Evolutionary conservation across 2,329 filamentous ascomycete species (phyloP).

Genomic region (Eutypella sp.): DNA sequence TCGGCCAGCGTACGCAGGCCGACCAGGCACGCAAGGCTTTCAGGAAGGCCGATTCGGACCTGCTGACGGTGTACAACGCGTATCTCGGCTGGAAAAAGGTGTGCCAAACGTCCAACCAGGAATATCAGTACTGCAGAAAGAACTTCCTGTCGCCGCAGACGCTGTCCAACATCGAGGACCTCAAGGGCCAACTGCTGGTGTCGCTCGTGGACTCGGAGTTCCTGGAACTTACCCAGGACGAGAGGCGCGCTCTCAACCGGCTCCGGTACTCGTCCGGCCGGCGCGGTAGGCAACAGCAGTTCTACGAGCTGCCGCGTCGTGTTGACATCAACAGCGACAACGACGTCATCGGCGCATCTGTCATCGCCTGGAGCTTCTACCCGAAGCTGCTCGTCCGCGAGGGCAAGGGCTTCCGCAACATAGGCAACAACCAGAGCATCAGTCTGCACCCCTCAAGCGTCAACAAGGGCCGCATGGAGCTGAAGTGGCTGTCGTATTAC

Average conservation of each 20-base stretch:
- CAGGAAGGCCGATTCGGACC: conserved; percentile 81
- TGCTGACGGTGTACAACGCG: conserved; percentile 90
- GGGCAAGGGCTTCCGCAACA: conserved; percentile 78
- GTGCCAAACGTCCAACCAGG: conserved; percentile 67
- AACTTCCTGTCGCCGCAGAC: conserved; percentile 91
- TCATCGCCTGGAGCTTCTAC: conserved; percentile 93
- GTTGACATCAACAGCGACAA: conserved; percentile 75
- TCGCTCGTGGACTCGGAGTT: conserved; percentile 84
- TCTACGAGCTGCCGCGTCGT: conserved; percentile 75
- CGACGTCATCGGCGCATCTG: conserved; percentile 71
- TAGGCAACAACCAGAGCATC: conserved; percentile 88
- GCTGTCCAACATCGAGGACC: conserved; percentile 85
- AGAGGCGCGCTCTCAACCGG: conserved; percentile 64
- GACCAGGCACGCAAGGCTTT: conserved; percentile 75
- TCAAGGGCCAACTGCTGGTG: conserved; percentile 85
- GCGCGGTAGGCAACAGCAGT: conserved; percentile 58
- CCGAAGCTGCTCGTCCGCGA: conserved; percentile 85
- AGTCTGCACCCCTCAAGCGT: conserved; percentile 84
- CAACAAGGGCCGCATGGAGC: conserved; percentile 65
- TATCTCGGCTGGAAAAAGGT: conserved; percentile 85
- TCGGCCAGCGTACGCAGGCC: conserved; percentile 77
- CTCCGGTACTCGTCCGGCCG: conserved; percentile 51
- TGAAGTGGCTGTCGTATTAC: conserved; percentile 90
- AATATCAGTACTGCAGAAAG: conserved; percentile 88
- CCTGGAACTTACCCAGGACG: conserved; percentile 66